Evolutionary conservation across 176 grass and related monocot genomes (phyloP).

Genomic region (Coix lacrymajobi): DNA sequence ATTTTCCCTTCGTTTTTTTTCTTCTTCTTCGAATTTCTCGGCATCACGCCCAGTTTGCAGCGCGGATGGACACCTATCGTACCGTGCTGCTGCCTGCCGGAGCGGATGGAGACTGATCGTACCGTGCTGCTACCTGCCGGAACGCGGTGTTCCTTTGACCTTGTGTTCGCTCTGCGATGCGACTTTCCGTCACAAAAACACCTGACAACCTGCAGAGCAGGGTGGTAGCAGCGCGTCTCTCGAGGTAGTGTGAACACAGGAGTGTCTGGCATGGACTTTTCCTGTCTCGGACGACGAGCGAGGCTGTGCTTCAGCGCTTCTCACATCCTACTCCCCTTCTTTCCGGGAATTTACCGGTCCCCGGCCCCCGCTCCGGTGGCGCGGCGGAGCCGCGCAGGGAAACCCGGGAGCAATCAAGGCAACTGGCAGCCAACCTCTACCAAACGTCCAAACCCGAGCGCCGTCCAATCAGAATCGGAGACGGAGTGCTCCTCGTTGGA

Average conservation of each 20-base stretch:
- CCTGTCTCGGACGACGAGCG: not conserved
- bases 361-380: not conserved
- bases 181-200: not conserved
- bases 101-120: not conserved
- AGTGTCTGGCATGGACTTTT: not conserved
- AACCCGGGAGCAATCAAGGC: not conserved
- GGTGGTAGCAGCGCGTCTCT: not conserved
- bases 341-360: not conserved
- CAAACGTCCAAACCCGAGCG: not conserved
- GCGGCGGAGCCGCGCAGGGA: not conserved
- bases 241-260: constrained; percentile 8
- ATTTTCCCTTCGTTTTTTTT: not conserved
- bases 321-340: not conserved
- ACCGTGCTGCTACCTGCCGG: not conserved
- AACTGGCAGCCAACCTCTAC: not conserved
- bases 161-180: no score
- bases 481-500: not conserved
- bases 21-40: no score
- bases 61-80: not conserved
- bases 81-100: not conserved
- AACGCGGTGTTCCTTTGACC: not conserved
- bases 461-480: not conserved
- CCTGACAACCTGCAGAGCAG: no score
- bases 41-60: not conserved
- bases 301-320: not conserved